Base-by-base conservation (phyloP, 331 rosid species). In the Malus hybrid region DNA sequence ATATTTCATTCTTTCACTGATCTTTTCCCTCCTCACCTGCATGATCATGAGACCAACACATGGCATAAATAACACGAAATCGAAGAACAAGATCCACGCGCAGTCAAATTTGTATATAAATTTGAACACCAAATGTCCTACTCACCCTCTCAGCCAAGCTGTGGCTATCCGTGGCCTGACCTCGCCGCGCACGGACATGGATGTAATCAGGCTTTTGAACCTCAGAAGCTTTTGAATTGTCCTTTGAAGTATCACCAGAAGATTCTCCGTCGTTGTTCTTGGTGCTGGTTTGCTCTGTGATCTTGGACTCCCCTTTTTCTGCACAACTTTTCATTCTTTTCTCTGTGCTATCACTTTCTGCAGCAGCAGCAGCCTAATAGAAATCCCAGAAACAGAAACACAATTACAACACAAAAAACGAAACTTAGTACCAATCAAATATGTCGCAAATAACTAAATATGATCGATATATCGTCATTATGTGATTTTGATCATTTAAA, bases 61-160 rank as follows among this genome's bases (percentile, higher is more conserved):
- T 2, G 36, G 63, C 62, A 39, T 74, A 28, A 70, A 55, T 56
- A 28, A 53, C 57, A 34, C 7, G 33, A 16, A 74, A 24, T 39
- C 5, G 10, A n/a, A 24, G 33, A 13, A 3, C n/a, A 50, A 12
- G 22, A 48, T 42, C 14, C 33, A 26, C 44, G 14, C 10, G 32
- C 64, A 3, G 30, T 53, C 22, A 12, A 26, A n/a, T 6, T 6
- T 28, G 52, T 53, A 61, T 28, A 10, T 22, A 60, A 60, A 11
- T 60, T 7, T 60, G 64, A 58, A 60, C 64, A 36, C 68, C 75
- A 74, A 0, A 28, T 20, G 36, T 72, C 56, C n/a, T 44, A 34
- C 95, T 88, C 75, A 93, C 98, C 82, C 98, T 86, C 83, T 93
- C 98, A 4, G 98, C 98, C 80, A 93, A 77, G 86, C 98, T 93